Percentiles rank a stretch among this genome's conserved stretches.
Evolutionary conservation across 495 filamentous ascomycete species (phyloP).

Genomic region (Aspergillus sparsus): DNA sequence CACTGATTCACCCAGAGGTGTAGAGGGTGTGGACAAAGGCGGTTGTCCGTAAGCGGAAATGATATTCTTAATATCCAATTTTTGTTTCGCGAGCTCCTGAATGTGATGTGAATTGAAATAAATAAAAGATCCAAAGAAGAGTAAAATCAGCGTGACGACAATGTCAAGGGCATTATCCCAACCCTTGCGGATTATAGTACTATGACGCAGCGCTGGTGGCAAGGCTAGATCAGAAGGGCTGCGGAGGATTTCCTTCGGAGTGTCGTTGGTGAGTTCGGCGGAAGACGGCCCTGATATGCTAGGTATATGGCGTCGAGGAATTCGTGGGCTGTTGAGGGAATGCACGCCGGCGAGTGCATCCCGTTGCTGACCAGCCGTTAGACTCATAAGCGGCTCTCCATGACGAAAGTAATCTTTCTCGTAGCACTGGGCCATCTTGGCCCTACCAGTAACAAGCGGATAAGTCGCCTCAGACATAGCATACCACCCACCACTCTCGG

Average conservation of each 20-base stretch:
- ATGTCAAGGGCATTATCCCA: conserved; percentile 56
- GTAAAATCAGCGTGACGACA: conserved; percentile 46
- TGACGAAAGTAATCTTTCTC: conserved; percentile 56
- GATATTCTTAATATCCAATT: conserved; percentile 55
- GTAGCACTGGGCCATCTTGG: conserved; percentile 64
- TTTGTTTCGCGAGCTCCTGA: conserved; percentile 50
- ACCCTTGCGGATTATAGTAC: conserved; percentile 56
- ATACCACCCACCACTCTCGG: conserved; percentile 84
- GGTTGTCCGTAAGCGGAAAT: conserved; percentile 48
- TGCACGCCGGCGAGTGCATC: conserved; percentile 57
- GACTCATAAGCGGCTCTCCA: conserved; percentile 44
- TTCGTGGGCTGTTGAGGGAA: conserved; percentile 43
- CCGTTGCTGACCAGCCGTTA: conserved; percentile 46
- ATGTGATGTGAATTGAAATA: conserved; percentile 54
- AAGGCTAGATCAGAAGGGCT: conserved; percentile 47
- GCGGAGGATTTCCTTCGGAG: conserved; percentile 41
- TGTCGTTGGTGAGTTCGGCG: conserved; percentile 40
- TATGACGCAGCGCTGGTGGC: conserved; percentile 47
- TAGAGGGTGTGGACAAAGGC: conserved; percentile 46
- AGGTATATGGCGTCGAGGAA: conserved; percentile 37
- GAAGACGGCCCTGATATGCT: conserved; percentile 38
- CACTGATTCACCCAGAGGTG: conserved; percentile 37
- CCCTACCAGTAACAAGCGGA: conserved; percentile 73
- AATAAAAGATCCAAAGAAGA: conserved; percentile 49
- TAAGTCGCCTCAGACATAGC: conserved; percentile 87